Conservation (phyloP, 2,329 filamentous ascomycete species). For the Fusarium acutatum region DNA sequence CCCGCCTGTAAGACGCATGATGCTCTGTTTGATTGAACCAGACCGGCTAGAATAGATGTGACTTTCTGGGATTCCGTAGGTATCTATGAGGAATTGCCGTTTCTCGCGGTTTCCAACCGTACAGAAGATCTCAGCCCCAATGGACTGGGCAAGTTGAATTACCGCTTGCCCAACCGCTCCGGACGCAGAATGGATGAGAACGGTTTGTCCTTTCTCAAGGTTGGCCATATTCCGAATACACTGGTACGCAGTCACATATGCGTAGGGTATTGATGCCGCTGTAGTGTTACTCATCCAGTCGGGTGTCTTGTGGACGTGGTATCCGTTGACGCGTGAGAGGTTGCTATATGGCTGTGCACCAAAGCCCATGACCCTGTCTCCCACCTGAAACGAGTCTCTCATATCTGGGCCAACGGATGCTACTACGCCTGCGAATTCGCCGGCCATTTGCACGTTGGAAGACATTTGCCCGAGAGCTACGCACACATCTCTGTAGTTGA, state of each 20-base stretch:
- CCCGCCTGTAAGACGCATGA: not conserved
- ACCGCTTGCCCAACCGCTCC: slow-evolving; percentile 3
- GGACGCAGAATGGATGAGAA: not conserved
- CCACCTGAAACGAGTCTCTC: not conserved
- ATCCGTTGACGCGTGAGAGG: not conserved
- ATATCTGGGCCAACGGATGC: not conserved
- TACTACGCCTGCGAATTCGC: not conserved
- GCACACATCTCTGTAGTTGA: not conserved
- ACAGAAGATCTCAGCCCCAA: not conserved
- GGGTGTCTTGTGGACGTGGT: not conserved
- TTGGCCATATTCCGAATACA: not conserved
- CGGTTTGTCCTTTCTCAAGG: not conserved
- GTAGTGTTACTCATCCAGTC: not conserved
- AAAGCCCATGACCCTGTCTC: slow-evolving; percentile 5
- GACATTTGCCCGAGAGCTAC: not conserved
- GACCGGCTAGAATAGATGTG: not conserved
- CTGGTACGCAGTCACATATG: not conserved
- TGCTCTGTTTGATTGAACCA: not conserved
- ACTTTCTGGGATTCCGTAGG: not conserved
- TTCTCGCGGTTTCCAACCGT: not conserved
- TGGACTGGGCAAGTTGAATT: not conserved
- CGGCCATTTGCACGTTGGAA: not conserved
- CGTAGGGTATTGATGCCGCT: not conserved
- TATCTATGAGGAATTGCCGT: not conserved
- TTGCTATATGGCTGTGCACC: slow-evolving; percentile 2